Evolutionary conservation across 176 grass and related monocot species (phyloP).

Genomic region (Coix lacrymajobi): DNA sequence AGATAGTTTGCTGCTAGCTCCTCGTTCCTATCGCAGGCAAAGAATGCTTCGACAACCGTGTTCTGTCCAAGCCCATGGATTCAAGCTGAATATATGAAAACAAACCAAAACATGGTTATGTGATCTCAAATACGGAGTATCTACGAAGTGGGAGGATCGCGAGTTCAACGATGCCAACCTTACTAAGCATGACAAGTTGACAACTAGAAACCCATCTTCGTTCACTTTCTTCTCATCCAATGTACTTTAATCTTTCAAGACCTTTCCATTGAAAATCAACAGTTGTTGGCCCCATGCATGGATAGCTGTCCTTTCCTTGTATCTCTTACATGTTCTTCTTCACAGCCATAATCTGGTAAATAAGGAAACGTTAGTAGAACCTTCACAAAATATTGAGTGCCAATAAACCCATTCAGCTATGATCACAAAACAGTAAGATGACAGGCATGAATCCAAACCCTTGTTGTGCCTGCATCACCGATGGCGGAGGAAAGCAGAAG

Average conservation of each 20-base stretch:
- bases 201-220: conserved; percentile 75
- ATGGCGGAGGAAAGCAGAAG: background rate
- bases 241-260: conserved; percentile 96
- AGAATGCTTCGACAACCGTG: conserved; percentile 85
- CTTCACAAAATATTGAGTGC: background rate
- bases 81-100: conserved; percentile 51
- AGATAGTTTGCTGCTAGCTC: conserved; percentile 91
- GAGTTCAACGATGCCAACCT: background rate
- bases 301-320: conserved; percentile 86
- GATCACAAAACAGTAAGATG: conserved; percentile 14
- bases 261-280: conserved; percentile 77
- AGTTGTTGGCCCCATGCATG: conserved; percentile 90
- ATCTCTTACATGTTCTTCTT: conserved; percentile 92
- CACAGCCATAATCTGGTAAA: conserved; percentile 76
- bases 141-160: background rate
- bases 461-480: background rate
- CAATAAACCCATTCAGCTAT: background rate
- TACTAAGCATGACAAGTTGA: conserved; percentile 98
- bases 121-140: background rate
- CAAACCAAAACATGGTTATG: background rate
- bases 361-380: conserved; percentile 13
- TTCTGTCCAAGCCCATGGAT: conserved; percentile 87
- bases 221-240: conserved; percentile 84
- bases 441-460: background rate
- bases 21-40: conserved; percentile 91